Evolutionary conservation across 2,329 filamentous ascomycete genomes (phyloP), one percentile per base, ranked within the genome.

Genomic region (Pseudogymnoascus sp.): DNA sequence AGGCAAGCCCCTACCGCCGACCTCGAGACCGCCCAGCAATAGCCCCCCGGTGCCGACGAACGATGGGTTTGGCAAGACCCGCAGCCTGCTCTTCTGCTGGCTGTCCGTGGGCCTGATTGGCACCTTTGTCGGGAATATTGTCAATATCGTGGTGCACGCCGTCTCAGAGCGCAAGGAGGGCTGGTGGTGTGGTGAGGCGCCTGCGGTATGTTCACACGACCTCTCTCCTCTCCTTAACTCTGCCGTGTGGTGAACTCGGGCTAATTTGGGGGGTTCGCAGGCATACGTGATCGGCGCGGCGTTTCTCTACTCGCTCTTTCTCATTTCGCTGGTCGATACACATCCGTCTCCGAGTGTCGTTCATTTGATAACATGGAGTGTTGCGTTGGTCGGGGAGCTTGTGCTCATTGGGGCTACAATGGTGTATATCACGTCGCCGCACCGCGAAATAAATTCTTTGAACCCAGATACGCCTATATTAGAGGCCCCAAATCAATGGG

Each of bases 241-340:
- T 10, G 11, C 36, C 11, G 28, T 31, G 25, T 11, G n/a, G 31
- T 53, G 21, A 25, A 25, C 28, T 18, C 2, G 10, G 11, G 25
- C 62, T 63, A 14, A 46, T 23, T 44, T 23, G 56, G 56, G 56
- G 16, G 28, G 28, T 31, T 2, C 1, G 3, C 71, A 96, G 92
- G 88, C 96, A 72, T 96, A 96, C 75, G 81, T 96, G 67, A 84
- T 91, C 63, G 91, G 89, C 62, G 89, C 90, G 50, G 89, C 92
- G 68, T 96, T 96, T 79, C 86, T 95, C 67, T 95, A 96, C 78
- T 83, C 90, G 60, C 87, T 96, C 69, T 84, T 96, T 68, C 82
- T 96, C 68, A 89, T 97, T 71, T 92, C 92, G 31, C 83, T 97
- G 64, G 82, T 96, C 70, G 93, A 97, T 75, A 89, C 89, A 72